Conservation (phyloP, 139 green algal genomes). For the Haematococcus lacustris region DNA sequence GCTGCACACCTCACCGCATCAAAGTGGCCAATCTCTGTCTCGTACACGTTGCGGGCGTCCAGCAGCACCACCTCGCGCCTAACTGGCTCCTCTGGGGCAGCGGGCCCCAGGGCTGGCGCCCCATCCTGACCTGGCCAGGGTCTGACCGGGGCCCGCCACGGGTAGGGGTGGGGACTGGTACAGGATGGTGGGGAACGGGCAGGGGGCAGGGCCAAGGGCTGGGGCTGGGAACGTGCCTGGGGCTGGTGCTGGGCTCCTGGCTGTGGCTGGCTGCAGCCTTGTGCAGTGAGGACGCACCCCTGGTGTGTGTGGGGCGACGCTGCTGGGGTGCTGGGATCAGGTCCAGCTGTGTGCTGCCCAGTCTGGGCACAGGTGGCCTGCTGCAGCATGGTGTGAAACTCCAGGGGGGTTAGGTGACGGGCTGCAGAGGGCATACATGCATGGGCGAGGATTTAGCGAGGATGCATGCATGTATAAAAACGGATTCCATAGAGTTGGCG, state of each 20-base stretch:
- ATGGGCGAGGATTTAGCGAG: background rate
- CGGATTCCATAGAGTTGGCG: background rate
- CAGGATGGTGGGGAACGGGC: background rate
- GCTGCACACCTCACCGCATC: constrained; percentile 17
- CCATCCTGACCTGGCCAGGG: background rate
- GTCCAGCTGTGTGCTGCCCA: too few species aligned
- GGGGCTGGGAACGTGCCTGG: background rate
- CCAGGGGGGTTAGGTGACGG: constrained; percentile 32
- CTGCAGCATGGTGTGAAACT: constrained; percentile 54
- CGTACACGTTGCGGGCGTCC: constrained; percentile 71
- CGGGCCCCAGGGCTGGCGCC: background rate
- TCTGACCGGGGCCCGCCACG: background rate
- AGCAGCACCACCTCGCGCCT: constrained; percentile 48
- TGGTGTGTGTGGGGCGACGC: background rate
- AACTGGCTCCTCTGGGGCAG: background rate
- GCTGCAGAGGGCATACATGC: background rate
- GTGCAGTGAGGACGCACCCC: background rate
- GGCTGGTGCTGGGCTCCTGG: background rate
- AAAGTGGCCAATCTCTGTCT: constrained; percentile 60
- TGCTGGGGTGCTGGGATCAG: background rate
- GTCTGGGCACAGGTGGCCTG: too few species aligned
- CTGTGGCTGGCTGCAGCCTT: background rate
- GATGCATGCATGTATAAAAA: background rate
- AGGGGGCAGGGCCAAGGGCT: background rate
- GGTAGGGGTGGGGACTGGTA: background rate